These are phyloP conservation scores for Ophiorrhiza pumila DNA, from an alignment of 257 asterid species.

Conservation along the genomic window DNA sequence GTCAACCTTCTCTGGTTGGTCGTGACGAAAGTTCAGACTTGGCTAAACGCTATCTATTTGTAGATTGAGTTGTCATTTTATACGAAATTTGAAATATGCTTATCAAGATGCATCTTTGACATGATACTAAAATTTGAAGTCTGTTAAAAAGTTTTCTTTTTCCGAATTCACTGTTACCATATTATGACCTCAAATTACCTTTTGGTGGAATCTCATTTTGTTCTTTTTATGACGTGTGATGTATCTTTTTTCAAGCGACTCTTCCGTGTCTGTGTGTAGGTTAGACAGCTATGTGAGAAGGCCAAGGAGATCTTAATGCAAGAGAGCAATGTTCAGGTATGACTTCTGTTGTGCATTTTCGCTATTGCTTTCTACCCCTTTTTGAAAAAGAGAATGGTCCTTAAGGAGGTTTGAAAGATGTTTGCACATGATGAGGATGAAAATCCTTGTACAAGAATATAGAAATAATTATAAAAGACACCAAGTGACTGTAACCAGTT, in stretches of 20 bases:
- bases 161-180: neutral
- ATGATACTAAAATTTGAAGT: neutral
- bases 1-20: neutral
- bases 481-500: neutral
- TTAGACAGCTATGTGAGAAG: constrained; percentile 63
- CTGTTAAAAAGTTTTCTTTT: neutral
- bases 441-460: neutral
- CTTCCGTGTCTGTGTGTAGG: constrained; percentile 36
- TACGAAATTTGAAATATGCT: no score
- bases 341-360: constrained; percentile 4
- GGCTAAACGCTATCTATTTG: neutral
- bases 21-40: neutral
- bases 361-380: neutral
- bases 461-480: neutral
- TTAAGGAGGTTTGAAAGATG: neutral
- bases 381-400: neutral
- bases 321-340: constrained; percentile 80
- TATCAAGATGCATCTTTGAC: neutral
- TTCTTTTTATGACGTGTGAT: neutral
- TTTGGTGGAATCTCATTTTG: neutral
- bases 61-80: no score
- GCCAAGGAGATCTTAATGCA: constrained; percentile 75
- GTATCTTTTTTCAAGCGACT: constrained; percentile 1
- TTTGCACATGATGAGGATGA: neutral
- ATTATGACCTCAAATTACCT: neutral